Conservation (phyloP, 371 early-diverging fungal genomes). For the Mucor indicus region DNA sequence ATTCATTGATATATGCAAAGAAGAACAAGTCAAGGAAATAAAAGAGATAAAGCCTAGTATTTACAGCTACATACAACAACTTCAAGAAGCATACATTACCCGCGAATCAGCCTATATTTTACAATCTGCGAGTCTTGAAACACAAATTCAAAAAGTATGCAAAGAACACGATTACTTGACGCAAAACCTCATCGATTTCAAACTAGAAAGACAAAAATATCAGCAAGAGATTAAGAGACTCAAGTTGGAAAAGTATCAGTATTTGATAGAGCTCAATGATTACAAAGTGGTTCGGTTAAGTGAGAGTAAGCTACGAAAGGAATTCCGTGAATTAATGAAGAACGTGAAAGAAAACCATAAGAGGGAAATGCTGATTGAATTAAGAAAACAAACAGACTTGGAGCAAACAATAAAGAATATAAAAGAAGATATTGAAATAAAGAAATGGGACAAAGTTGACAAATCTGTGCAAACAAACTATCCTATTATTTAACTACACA, state of each 20-base stretch:
- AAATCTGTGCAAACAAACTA: conserved; percentile 41
- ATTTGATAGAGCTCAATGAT: conserved; percentile 33
- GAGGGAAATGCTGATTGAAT: conserved; percentile 37
- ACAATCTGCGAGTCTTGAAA: conserved; percentile 38
- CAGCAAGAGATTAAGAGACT: conserved; percentile 21
- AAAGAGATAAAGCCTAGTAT: too few species aligned
- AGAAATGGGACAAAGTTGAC: conserved; percentile 40
- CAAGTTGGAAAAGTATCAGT: conserved; percentile 20
- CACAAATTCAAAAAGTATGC: conserved; percentile 34
- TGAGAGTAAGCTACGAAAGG: conserved; percentile 47
- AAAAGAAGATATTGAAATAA: conserved; percentile 45
- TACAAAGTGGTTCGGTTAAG: conserved; percentile 19
- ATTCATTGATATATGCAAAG: too few species aligned
- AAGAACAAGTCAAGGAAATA: too few species aligned
- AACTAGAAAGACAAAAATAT: conserved; percentile 35
- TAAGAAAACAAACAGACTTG: conserved; percentile 30
- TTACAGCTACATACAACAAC: too few species aligned
- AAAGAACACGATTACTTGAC: conserved; percentile 53
- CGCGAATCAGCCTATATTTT: conserved; percentile 35
- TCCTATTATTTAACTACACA: too few species aligned
- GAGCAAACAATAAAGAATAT: conserved; percentile 41
- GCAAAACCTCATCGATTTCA: conserved; percentile 45
- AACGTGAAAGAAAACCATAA: conserved; percentile 46
- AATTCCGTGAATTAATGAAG: conserved; percentile 55
- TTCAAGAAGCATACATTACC: conserved; percentile 29